Evolutionary conservation across 108 stramenopile genomes (phyloP).

Genomic region (Nitzschia inconspicua): DNA sequence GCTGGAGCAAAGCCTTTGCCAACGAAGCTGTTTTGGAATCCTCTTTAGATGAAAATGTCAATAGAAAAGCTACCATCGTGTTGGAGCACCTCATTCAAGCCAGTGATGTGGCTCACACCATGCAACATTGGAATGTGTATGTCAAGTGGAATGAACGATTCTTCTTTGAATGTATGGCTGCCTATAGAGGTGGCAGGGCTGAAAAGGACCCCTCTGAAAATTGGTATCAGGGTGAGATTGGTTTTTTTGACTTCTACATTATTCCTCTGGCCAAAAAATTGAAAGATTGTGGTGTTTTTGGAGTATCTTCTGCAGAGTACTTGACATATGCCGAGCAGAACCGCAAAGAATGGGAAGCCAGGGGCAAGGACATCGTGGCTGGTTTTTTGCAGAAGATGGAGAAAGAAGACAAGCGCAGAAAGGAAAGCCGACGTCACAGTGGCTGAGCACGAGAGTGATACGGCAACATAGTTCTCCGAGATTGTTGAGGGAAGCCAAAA

Average conservation of each 20-base stretch:
- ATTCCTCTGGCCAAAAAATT: slow-evolving; percentile 45
- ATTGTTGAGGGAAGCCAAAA: no score
- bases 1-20: slow-evolving; percentile 15
- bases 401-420: no score
- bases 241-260: slow-evolving; percentile 47
- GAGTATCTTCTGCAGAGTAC: slow-evolving; percentile 1
- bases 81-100: slow-evolving; percentile 22
- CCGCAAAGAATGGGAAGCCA: slow-evolving; percentile 22
- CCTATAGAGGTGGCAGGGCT: slow-evolving; percentile 13
- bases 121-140: slow-evolving; percentile 19
- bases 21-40: neutral
- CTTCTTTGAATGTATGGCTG: slow-evolving; percentile 41
- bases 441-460: no score
- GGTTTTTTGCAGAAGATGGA: no score
- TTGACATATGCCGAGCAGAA: slow-evolving; percentile 24
- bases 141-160: slow-evolving; percentile 22
- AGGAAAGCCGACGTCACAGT: no score
- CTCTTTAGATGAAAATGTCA: neutral
- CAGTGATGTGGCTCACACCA: slow-evolving; percentile 19
- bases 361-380: slow-evolving; percentile 14
- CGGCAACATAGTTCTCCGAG: no score
- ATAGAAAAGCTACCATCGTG: slow-evolving; percentile 19
- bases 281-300: slow-evolving; percentile 39
- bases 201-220: slow-evolving; percentile 37
- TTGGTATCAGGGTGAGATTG: slow-evolving; percentile 51